Base-by-base conservation (phyloP, 1,284 basidiomycete species). In the Puccinia horiana region DNA sequence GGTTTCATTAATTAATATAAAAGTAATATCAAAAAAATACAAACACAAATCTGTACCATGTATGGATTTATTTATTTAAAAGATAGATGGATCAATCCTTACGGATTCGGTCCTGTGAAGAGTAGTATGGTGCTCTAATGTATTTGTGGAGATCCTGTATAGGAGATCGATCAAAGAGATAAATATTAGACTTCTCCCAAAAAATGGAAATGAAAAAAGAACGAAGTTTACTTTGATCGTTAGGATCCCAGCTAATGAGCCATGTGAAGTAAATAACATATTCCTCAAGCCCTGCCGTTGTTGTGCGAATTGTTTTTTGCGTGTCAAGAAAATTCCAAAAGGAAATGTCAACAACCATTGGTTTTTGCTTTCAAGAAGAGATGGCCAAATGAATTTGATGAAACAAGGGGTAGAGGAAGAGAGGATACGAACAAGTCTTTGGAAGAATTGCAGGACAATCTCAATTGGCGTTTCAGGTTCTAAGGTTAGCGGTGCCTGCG, bases 381-480 rank as follows among this genome's bases (percentile, higher is more conserved):
- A 70, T 47, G 16, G 16, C 40, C 2, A 23, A 56, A 16, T 52
- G 72, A 58, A 23, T 40, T 83, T 26, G 84, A 42, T 26, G 8
- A 18, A 63, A 79, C 29, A n/a, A 44, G n/a, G 42, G 47, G 58
- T 44, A 40, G 8, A 67, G 40, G 44, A 18, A 23, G n/a, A 52
- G 20, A 8, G n/a, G 44, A 52, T 3, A 73, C 90, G 73, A 81
- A 91, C 92, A 86, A 92, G 87, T 87, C 91, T 92, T 86, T 92
- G 91, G 87, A 92, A 92, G 89, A 91, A 91, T 84, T 88, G 90
- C 44, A 92, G 91, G 12, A 92, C 91, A 23, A 92, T 87, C 84
- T 92, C 91, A 84, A 91, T 89, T 3, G 92, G 91, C 23, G 91
- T 90, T 83, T 92, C 91, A 85, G 91, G 90, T 63, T 91, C 88